Percentiles rank a stretch among this genome's conserved stretches.
Conservation (phyloP, 2,329 filamentous ascomycete genomes). For the Penicillium occitanis region DNA sequence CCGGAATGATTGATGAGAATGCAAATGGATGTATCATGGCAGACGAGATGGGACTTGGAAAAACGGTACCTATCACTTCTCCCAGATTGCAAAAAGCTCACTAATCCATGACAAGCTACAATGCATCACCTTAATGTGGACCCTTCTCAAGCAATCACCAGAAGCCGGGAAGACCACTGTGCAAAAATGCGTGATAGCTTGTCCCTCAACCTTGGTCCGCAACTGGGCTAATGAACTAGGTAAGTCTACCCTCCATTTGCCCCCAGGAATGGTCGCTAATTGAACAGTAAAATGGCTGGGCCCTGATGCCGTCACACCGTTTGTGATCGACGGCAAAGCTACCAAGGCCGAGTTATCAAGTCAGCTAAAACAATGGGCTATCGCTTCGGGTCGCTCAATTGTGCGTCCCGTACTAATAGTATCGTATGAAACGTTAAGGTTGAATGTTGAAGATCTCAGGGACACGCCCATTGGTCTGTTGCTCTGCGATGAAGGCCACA, state of each 20-base stretch:
- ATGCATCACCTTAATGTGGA: constrained; percentile 97
- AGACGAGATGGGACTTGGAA: constrained; percentile 97
- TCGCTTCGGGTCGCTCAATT: constrained; percentile 82
- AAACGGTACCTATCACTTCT: constrained; percentile 59
- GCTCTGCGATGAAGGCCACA: constrained; percentile 94
- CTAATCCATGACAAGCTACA: constrained; percentile 57
- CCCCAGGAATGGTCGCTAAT: constrained; percentile 24
- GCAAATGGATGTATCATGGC: constrained; percentile 99
- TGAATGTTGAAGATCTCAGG: constrained; percentile 87
- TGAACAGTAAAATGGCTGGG: constrained; percentile 82
- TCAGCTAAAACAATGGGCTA: constrained; percentile 92
- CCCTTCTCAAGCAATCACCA: constrained; percentile 88
- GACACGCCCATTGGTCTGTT: constrained; percentile 88
- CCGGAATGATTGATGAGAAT: constrained; percentile 89
- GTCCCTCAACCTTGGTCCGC: constrained; percentile 90
- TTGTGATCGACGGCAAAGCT: constrained; percentile 95
- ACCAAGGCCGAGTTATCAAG: constrained; percentile 88
- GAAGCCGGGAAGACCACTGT: constrained; percentile 93
- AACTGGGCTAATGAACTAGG: constrained; percentile 96
- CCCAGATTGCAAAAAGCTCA: constrained; percentile 1
- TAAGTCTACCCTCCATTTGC: constrained; percentile 27
- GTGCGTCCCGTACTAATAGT: constrained; percentile 94
- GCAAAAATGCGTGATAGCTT: constrained; percentile 95
- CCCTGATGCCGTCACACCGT: constrained; percentile 83
- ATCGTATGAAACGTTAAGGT: constrained; percentile 90